Evolutionary conservation across 2,329 filamentous ascomycete species (phyloP), one percentile per base, ranked within the genome.

Genomic region (Shiraia sp.): DNA sequence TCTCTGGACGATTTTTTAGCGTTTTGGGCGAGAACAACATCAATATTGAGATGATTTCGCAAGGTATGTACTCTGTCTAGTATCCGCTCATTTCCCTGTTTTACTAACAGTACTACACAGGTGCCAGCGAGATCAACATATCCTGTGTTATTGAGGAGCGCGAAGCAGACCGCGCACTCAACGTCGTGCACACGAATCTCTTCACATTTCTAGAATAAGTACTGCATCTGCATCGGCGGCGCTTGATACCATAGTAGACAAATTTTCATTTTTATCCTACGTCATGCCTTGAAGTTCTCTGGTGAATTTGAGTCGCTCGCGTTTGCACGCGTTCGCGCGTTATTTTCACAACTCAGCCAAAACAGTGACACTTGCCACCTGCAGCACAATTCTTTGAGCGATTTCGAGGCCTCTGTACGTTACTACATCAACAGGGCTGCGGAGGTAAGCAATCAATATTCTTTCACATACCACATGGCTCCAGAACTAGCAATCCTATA

Each of bases 31-130:
- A 96, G 66, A 87, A 96, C 68, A 88, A 88, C 59, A 85, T 99
- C 65, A 99, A 99, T 68, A 90, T 99, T 57, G 93, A 99, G 74
- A 99, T 99, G 93, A 99, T 99, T 56, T 96, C 90, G 16, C 93
- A 99, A 75, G 93, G 93, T 92, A 78, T 62, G 77, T 57, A 3
- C 12, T 22, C 12, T 2, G 7, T 13, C 7, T 10, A 10, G 6
- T 25, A 16, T 10, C 17, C 29, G 14, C n/a, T 12, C 13, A 32
- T 9, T 35, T 9, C 12, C 13, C 19, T 38, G 3, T 32, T 36
- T 44, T 32, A 40, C 17, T 15, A 3, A 25, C 6, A 10, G 3
- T 2, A 17, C 10, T 4, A 1, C 8, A n/a, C 40, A 95, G 90
- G 91, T 61, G 93, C 93, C 17, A 96, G 91, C 67, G 93, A 99